A percentile compares a stretch with the other conserved stretches of the same genome.
Conservation (phyloP, 2,329 filamentous ascomycete species). For the Trichoderma sp. region DNA sequence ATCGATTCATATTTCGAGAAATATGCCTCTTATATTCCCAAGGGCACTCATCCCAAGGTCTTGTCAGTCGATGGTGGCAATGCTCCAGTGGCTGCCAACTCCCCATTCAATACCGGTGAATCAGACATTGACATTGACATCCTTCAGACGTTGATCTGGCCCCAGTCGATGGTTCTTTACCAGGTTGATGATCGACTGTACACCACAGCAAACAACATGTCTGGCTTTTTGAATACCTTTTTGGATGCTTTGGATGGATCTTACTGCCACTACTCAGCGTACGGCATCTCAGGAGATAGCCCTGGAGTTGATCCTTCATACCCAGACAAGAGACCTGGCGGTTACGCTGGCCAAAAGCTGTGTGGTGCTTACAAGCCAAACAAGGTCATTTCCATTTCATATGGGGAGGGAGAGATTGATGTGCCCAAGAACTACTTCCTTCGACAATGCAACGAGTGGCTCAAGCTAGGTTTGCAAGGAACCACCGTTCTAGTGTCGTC, state of each 20-base stretch:
- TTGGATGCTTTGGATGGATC: constrained; percentile 54
- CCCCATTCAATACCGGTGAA: constrained; percentile 43
- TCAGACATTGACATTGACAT: constrained; percentile 54
- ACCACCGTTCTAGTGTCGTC: constrained; percentile 45
- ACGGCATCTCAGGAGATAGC: constrained; percentile 32
- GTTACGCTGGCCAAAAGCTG: constrained; percentile 47
- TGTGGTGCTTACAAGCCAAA: constrained; percentile 38
- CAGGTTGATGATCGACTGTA: constrained; percentile 50
- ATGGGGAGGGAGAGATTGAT: constrained; percentile 51
- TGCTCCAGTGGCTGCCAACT: constrained; percentile 40
- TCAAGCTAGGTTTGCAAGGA: constrained; percentile 50
- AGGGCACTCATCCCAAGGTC: constrained; percentile 46
- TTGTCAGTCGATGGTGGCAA: constrained; percentile 48
- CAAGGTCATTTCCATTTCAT: constrained; percentile 45
- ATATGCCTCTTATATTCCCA: constrained; percentile 44
- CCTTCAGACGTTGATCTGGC: constrained; percentile 52
- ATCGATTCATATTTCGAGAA: constrained; percentile 50
- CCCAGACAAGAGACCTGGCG: constrained; percentile 49
- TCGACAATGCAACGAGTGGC: constrained; percentile 45
- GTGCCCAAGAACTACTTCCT: constrained; percentile 49
- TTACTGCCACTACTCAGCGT: constrained; percentile 54
- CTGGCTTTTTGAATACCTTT: constrained; percentile 46
- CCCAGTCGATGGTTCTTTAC: constrained; percentile 50
- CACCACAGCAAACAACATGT: constrained; percentile 44
- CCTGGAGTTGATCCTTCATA: constrained; percentile 48